Percentiles rank a stretch among this genome's conserved stretches.
Conservation (phyloP, 768 basidiomycete species). For the Psilocybe cubensis region DNA sequence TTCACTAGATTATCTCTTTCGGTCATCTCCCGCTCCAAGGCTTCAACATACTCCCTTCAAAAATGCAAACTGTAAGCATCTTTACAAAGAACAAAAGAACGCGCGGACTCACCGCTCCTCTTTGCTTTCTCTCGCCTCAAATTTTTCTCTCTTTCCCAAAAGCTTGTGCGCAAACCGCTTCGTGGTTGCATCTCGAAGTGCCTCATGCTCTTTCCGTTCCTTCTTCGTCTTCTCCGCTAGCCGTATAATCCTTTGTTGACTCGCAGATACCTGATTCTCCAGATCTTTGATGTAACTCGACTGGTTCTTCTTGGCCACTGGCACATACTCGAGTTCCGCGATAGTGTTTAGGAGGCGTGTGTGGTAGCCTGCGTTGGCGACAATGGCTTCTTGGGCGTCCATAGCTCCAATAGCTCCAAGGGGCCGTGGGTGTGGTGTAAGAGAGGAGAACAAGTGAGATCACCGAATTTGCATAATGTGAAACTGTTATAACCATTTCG, state of each 20-base stretch:
- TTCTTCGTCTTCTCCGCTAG: constrained; percentile 44
- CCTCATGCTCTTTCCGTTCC: constrained; percentile 46
- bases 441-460: too few relatives aligned
- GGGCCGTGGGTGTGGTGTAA: neutral
- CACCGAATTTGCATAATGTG: constrained; percentile 12
- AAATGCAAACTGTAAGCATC: neutral
- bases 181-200: constrained; percentile 41
- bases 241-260: constrained; percentile 27
- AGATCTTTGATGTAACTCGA: constrained; percentile 36
- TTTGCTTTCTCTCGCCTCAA: constrained; percentile 43
- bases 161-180: constrained; percentile 41
- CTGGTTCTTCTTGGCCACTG: constrained; percentile 41
- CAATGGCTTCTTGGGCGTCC: constrained; percentile 35
- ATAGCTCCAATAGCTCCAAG: constrained; percentile 21
- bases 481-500: constrained; percentile 7
- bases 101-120: constrained; percentile 42
- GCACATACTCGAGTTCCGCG: constrained; percentile 42
- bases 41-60: constrained; percentile 48
- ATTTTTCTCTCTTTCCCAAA: constrained; percentile 45
- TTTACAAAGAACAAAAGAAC: neutral
- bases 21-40: constrained; percentile 42
- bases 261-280: constrained; percentile 26
- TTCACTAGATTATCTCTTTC: constrained; percentile 37
- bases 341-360: constrained; percentile 34
- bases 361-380: constrained; percentile 43